Percentiles rank a stretch among this genome's conserved stretches.
phyloP scores from a whole-genome alignment of 495 filamentous ascomycete species.

The Parachaetomium inaequale region DNA sequence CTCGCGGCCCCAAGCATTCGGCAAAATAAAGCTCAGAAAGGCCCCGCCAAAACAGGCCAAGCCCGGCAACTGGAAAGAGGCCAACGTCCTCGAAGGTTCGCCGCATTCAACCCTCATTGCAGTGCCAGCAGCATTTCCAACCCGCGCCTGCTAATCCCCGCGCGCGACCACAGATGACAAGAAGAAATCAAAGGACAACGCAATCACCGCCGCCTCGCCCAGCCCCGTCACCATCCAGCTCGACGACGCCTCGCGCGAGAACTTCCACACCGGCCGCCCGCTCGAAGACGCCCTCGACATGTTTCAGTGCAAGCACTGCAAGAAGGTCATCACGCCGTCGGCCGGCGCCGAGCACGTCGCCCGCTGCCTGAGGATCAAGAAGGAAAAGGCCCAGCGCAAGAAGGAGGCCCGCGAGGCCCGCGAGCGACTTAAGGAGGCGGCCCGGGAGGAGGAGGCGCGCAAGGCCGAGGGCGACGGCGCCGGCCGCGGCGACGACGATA shows the following conservation, averaged over 20 bases:
- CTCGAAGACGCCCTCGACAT: slow-evolving; percentile 64
- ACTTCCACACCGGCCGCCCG: slow-evolving; percentile 70
- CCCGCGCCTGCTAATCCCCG: not conserved
- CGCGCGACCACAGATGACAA: slow-evolving; percentile 35
- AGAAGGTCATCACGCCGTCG: slow-evolving; percentile 63
- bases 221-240: slow-evolving; percentile 66
- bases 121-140: not conserved
- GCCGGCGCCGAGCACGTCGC: slow-evolving; percentile 63
- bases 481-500: slow-evolving; percentile 66
- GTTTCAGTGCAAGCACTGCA: slow-evolving; percentile 78
- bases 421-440: slow-evolving; percentile 59
- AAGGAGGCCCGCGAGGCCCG: slow-evolving; percentile 74
- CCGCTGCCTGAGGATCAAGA: slow-evolving; percentile 69
- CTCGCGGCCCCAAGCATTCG: slow-evolving; percentile 29
- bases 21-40: slow-evolving; percentile 69
- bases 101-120: not conserved
- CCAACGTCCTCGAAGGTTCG: slow-evolving; percentile 53
- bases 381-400: slow-evolving; percentile 69
- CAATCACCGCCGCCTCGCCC: slow-evolving; percentile 43
- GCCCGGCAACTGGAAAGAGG: slow-evolving; percentile 55
- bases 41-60: slow-evolving; percentile 53
- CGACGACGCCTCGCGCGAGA: slow-evolving; percentile 62
- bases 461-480: slow-evolving; percentile 59
- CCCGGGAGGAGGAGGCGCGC: slow-evolving; percentile 53
- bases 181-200: slow-evolving; percentile 43